Evolutionary conservation across 163 green algal genomes (phyloP).

Genomic region (Chlorella variabilis): DNA sequence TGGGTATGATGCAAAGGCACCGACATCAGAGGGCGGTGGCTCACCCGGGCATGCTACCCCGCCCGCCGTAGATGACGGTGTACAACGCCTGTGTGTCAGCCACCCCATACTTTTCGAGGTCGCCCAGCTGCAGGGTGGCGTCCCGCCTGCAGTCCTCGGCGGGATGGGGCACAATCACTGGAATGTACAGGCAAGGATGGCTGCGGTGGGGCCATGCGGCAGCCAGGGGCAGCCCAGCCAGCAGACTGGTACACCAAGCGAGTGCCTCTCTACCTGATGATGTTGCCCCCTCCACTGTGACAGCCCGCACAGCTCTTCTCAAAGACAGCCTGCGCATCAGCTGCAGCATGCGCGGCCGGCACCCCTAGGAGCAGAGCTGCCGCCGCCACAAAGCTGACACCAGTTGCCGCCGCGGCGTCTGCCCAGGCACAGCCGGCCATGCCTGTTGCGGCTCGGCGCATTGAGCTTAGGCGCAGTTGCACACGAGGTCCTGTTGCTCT

Average conservation of each 20-base stretch:
- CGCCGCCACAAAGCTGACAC: not conserved
- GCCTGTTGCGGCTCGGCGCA: not conserved
- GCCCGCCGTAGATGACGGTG: constrained; percentile 77
- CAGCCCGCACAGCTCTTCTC: constrained; percentile 65
- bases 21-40: not conserved
- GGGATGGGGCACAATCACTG: too few species aligned
- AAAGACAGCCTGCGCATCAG: constrained; percentile 1
- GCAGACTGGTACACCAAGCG: not conserved
- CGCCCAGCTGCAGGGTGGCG: constrained; percentile 69
- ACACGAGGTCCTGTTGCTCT: too few species aligned
- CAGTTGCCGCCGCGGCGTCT: not conserved
- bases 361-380: not conserved
- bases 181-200: too few species aligned
- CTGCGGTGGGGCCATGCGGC: not conserved
- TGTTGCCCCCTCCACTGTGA: constrained; percentile 80
- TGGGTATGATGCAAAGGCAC: too few species aligned
- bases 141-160: constrained; percentile 1
- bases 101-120: constrained; percentile 68
- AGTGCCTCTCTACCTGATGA: constrained; percentile 48
- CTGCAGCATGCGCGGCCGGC: not conserved
- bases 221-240: not conserved
- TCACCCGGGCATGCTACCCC: constrained; percentile 80
- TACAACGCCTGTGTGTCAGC: constrained; percentile 62
- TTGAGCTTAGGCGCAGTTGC: too few species aligned
- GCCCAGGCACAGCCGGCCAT: not conserved